Evolutionary conservation across 2,329 filamentous ascomycete species (phyloP), one percentile per base, ranked within the genome.

Genomic region (Aspergillus pseudotamarii): DNA sequence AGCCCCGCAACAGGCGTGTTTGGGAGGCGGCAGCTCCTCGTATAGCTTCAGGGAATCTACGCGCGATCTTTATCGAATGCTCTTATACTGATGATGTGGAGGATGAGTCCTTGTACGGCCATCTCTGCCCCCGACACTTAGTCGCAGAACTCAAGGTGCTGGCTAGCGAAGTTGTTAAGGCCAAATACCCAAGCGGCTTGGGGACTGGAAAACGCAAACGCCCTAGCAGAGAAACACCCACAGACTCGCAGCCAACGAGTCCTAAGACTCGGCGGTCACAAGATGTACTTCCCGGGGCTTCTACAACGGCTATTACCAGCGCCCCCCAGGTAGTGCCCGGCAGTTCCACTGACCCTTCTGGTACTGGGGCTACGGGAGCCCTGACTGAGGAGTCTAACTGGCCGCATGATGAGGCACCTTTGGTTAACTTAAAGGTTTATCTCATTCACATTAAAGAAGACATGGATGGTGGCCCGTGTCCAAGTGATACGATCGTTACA

Each of bases 401-500:
- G 34, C 32, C n/a, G 23, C 32, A 10, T 9, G 28, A 58, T 8
- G 61, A 63, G 62, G 73, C 72, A 56, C 88, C 89, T 8, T 82
- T 99, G 5, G 81, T 84, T 58, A 93, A 93, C 0, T 75, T 98
- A 32, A 91, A 88, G 66, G 83, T 99, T 1, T 89, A 97, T 57
- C 88, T 98, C 60, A 98, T 98, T 43, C 95, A 99, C 74, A 87
- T 98, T 72, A 99, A 99, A 76, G 94, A 98, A 68, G 90, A 86
- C 26, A 80, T 97, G 60, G 82, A 84, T 10, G 93, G 97, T 73
- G 92, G 88, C 0, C 86, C 87, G 30, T 76, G 80, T 55, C 87
- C 85, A 2, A 85, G 82, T 41, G 88, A 92, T 4, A 84, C 79
- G 2, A 96, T 98, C 41, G 71, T 95, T 26, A 73, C 82, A 64